Conservation (phyloP, 305 asterid species). For the Nicotiana rustica region DNA sequence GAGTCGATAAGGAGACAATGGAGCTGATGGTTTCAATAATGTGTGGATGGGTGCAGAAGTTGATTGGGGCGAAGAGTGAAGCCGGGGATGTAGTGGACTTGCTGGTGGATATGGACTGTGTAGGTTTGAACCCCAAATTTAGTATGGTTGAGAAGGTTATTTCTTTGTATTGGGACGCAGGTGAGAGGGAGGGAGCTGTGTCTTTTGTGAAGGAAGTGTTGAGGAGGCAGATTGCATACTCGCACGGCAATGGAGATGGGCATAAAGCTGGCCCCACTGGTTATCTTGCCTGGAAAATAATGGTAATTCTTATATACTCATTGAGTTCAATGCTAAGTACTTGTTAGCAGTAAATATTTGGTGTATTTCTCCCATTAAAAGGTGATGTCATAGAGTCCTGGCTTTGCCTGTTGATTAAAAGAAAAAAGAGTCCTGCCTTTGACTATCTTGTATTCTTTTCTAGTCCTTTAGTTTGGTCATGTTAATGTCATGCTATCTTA, state of each 20-base stretch:
- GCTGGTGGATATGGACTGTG: conserved; percentile 95
- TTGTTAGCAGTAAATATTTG: conserved; percentile 23
- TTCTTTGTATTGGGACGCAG: conserved; percentile 87
- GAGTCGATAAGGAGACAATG: conserved; percentile 93
- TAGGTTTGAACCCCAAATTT: conserved; percentile 78
- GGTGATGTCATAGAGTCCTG: background rate
- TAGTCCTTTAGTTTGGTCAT: background rate
- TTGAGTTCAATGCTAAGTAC: background rate
- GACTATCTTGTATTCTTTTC: background rate
- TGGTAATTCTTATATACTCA: conserved; percentile 58
- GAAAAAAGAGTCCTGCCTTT: background rate
- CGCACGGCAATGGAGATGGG: conserved; percentile 57
- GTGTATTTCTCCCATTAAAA: background rate
- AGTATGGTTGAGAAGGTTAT: conserved; percentile 94
- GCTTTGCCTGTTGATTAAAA: background rate
- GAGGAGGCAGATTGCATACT: conserved; percentile 63
- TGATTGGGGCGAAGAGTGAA: conserved; percentile 70
- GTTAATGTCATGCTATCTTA: background rate
- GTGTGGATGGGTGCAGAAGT: conserved; percentile 91
- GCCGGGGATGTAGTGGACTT: conserved; percentile 82
- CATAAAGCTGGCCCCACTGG: conserved; percentile 88
- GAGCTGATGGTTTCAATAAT: conserved; percentile 94
- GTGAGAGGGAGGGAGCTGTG: conserved; percentile 64
- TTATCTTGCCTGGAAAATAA: conserved; percentile 98
- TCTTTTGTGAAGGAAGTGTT: conserved; percentile 81